Conservation (phyloP, 1,284 basidiomycete genomes). For the Cutaneotrichosporon arboriforme region DNA sequence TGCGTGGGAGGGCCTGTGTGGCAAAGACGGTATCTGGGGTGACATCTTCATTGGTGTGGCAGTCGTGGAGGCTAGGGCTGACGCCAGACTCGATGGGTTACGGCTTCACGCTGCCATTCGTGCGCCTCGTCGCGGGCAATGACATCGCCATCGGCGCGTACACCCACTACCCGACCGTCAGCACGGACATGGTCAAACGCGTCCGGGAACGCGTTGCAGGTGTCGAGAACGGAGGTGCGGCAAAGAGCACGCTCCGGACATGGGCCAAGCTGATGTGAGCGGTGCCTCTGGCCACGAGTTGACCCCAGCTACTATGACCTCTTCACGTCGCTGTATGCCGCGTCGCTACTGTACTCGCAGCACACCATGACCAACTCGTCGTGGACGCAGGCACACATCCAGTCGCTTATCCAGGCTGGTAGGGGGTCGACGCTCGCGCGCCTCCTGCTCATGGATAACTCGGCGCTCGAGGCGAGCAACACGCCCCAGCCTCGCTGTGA, state of each 20-base stretch:
- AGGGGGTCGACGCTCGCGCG: constrained; percentile 24
- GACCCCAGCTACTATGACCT: constrained; percentile 73
- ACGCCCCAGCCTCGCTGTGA: constrained; percentile 20
- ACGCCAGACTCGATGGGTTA: constrained; percentile 92
- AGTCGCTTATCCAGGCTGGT: constrained; percentile 56
- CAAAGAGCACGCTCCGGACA: constrained; percentile 59
- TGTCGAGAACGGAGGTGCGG: constrained; percentile 66
- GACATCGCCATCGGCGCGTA: constrained; percentile 77
- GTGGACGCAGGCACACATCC: constrained; percentile 86
- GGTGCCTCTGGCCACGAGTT: constrained; percentile 16
- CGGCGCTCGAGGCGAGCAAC: constrained; percentile 1
- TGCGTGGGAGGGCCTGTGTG: constrained; percentile 61
- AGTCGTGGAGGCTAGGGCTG: neutral
- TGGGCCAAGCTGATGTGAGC: constrained; percentile 66
- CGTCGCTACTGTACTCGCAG: constrained; percentile 66
- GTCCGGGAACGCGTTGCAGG: constrained; percentile 58
- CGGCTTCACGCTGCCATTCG: constrained; percentile 82
- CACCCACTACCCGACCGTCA: constrained; percentile 94
- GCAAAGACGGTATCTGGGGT: constrained; percentile 42
- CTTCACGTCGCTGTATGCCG: constrained; percentile 77
- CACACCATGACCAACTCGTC: constrained; percentile 84
- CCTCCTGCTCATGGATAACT: constrained; percentile 36
- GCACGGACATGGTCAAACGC: constrained; percentile 84
- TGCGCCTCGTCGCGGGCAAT: constrained; percentile 55
- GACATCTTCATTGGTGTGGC: constrained; percentile 81